Base-by-base conservation (phyloP, 2,329 filamentous ascomycete genomes). In the Helotiales sp. region DNA sequence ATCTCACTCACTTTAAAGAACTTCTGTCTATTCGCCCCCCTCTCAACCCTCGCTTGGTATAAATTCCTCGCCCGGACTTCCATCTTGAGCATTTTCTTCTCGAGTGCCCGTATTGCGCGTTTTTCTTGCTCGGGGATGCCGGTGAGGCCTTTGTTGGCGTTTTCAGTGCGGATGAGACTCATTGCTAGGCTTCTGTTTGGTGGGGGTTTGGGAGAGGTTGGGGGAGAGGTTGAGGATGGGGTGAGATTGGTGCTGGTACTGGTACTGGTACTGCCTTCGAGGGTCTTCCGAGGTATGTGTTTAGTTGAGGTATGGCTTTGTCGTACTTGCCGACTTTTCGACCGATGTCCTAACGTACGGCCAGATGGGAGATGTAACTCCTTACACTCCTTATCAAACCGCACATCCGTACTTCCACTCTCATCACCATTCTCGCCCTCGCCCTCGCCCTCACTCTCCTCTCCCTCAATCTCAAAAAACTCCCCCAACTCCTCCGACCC, bases 21-120 rank as follows among this genome's bases (percentile, higher is more conserved):
- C 17, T 61, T 61, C 37, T 61, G 58, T 40, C n/a, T 61, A 13
- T 61, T 61, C 17, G 24, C 58, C 17, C 28, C 40, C 17, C 43
- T 47, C 40, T 61, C 58, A 3, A 61, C 37, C 26, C 58, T 47
- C 26, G 58, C 43, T n/a, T 34, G 26, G 26, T 50, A 37, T 30
- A 34, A 26, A 37, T 61, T 61, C 45, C 59, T 49, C 28, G 59
- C 59, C 22, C 59, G 52, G n/a, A 61, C 45, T 17, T 52, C 59
- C 59, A 52, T 37, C n/a, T 61, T 61, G 45, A 47, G 3, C 28
- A 32, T 61, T 5, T 61, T 57, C 54, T 52, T 61, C 26, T 61
- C 43, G 30, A 52, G n/a, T 6, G 45, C 45, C 20, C 43, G 20
- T 2, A 61, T 30, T 7, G 45, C 59, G 7, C 59, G 28, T 13